Percentiles rank a stretch among this genome's conserved stretches.
Conservation (phyloP, 2,329 filamentous ascomycete species). For the Pseudogymnoascus sp. region DNA sequence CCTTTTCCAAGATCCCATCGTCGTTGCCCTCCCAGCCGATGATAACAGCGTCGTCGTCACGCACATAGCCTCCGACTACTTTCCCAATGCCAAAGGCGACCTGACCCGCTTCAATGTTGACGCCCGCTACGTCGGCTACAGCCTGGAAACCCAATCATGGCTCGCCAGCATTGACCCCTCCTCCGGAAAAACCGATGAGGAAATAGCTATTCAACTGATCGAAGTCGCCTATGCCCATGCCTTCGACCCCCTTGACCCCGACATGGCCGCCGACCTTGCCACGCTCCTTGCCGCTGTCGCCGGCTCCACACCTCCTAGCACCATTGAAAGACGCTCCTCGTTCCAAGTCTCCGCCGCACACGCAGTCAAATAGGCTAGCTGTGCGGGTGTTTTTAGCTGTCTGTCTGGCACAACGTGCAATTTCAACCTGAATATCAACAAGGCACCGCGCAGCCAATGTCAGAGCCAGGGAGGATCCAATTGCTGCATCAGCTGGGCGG, state of each 20-base stretch:
- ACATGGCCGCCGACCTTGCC: neutral
- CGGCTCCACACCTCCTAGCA: neutral
- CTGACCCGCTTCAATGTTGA: neutral
- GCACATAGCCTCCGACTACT: neutral
- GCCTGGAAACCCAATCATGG: neutral
- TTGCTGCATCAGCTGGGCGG: neutral
- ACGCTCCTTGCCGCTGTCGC: neutral
- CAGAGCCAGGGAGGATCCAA: neutral
- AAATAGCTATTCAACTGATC: neutral
- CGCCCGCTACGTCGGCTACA: neutral
- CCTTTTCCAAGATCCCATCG: neutral
- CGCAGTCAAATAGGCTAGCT: neutral
- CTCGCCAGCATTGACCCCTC: neutral
- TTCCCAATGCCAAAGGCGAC: neutral
- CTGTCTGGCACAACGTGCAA: neutral
- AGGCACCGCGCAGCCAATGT: neutral
- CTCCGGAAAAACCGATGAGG: neutral
- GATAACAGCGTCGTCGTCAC: neutral
- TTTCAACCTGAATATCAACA: neutral
- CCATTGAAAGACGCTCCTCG: neutral
- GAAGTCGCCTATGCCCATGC: neutral
- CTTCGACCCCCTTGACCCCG: neutral
- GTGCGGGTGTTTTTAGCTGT: neutral
- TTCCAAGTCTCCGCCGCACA: neutral
- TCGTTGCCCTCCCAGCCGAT: neutral